A percentile compares a stretch with the other conserved stretches of the same genome.
phyloP scores from a whole-genome alignment of 768 basidiomycete species.

The Epithele typhae region DNA sequence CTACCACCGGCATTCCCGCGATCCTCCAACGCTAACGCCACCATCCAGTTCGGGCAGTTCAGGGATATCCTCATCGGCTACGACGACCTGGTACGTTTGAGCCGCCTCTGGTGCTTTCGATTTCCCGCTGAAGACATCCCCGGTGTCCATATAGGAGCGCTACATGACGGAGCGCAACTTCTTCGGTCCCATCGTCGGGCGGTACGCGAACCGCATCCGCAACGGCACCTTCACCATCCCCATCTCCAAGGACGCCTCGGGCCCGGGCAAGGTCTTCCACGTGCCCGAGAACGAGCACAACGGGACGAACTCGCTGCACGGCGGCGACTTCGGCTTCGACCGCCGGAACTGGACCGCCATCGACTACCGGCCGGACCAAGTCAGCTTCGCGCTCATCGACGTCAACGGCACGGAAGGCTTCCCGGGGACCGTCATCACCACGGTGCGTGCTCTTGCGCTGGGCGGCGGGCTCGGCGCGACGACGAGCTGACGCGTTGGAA shows the following conservation, averaged over 20 bases:
- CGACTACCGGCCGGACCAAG: neutral
- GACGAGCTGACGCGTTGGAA: neutral
- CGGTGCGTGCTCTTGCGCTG: neutral
- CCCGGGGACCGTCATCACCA: neutral
- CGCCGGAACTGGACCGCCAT: neutral
- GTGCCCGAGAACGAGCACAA: conserved; percentile 1
- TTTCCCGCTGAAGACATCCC: neutral
- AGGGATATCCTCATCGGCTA: neutral
- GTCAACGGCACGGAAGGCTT: neutral
- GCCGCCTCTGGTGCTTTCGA: neutral
- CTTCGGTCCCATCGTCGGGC: conserved; percentile 1
- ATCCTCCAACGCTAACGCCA: too few species aligned
- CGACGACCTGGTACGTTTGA: neutral
- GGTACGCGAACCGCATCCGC: conserved; percentile 9
- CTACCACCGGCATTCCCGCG: neutral
- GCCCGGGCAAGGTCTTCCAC: neutral
- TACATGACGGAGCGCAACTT: neutral
- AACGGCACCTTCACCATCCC: conserved; percentile 6
- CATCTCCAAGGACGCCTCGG: too few species aligned
- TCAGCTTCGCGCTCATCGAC: neutral
- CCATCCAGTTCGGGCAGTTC: neutral
- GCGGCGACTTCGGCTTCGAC: conserved; percentile 5
- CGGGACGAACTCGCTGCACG: conserved; percentile 4
- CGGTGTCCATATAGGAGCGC: neutral
- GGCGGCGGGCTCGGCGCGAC: too few species aligned